Conservation (phyloP, 805 yeast genomes). For the Wickerhamomyces mucosus region DNA sequence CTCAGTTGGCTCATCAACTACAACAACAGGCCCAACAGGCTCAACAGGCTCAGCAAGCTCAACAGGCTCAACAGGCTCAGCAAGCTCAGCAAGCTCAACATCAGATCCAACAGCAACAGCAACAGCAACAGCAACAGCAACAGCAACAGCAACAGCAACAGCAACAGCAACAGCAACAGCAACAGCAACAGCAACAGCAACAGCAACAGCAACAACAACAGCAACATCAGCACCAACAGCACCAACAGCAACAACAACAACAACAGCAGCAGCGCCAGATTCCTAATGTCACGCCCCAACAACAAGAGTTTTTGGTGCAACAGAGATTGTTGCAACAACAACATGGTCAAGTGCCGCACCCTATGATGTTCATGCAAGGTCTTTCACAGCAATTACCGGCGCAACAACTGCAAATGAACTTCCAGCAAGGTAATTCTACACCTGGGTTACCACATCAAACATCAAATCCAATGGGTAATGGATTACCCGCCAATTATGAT, state of each 20-base stretch:
- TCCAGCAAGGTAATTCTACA: too few species aligned
- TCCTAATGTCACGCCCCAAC: too few species aligned
- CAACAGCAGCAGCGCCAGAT: conserved; percentile 2
- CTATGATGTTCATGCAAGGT: too few species aligned
- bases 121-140: conserved; percentile 11
- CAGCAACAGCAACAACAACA: conserved; percentile 5
- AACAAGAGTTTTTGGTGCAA: neutral
- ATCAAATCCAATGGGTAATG: too few species aligned
- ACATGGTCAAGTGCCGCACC: neutral
- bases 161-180: conserved; percentile 19
- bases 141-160: conserved; percentile 17
- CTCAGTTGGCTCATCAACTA: conserved; percentile 14
- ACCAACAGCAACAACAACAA: conserved; percentile 1
- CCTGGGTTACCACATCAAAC: too few species aligned
- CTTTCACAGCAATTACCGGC: neutral
- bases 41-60: conserved; percentile 5
- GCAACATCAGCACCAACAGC: conserved; percentile 2
- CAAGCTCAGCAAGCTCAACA: conserved; percentile 6
- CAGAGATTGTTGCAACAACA: conserved; percentile 1
- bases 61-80: conserved; percentile 10
- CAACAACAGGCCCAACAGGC: conserved; percentile 7
- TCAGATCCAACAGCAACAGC: conserved; percentile 6
- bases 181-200: conserved; percentile 5
- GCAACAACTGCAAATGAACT: too few species aligned
- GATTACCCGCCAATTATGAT: too few species aligned